phyloP scores from a whole-genome alignment of 1,284 basidiomycete species.

The Boletus hoseneyae region DNA sequence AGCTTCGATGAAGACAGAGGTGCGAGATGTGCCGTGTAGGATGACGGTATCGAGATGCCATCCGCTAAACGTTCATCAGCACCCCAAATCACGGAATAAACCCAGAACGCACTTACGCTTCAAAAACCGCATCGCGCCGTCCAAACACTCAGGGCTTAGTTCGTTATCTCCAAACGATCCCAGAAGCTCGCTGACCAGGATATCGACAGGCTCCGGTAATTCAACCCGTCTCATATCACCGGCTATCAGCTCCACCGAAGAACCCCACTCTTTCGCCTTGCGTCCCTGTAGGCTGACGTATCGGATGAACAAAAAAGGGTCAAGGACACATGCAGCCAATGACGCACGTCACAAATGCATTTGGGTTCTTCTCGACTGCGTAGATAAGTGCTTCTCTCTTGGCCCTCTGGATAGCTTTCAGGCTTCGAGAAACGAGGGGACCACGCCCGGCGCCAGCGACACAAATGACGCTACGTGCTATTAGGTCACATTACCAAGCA shows the following conservation, averaged over 20 bases:
- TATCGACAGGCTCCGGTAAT: slow-evolving; percentile 84
- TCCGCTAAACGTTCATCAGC: slow-evolving; percentile 50
- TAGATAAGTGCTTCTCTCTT: slow-evolving; percentile 69
- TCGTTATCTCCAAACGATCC: slow-evolving; percentile 99
- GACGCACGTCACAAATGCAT: slow-evolving; percentile 86
- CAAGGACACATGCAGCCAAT: slow-evolving; percentile 6
- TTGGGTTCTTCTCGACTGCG: slow-evolving; percentile 96
- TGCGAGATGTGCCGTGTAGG: slow-evolving; percentile 93
- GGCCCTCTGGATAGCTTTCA: slow-evolving; percentile 76
- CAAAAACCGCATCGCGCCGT: slow-evolving; percentile 90
- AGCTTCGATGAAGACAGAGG: slow-evolving; percentile 93
- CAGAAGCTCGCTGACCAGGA: slow-evolving; percentile 93
- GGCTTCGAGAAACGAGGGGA: slow-evolving; percentile 84
- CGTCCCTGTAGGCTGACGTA: slow-evolving; percentile 72
- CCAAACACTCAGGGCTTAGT: slow-evolving; percentile 94
- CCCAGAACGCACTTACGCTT: slow-evolving; percentile 58
- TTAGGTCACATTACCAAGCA: slow-evolving; percentile 21
- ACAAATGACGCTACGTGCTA: slow-evolving; percentile 64
- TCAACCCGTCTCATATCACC: slow-evolving; percentile 91
- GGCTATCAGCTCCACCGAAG: slow-evolving; percentile 76
- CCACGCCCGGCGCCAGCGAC: slow-evolving; percentile 96
- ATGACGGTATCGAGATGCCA: slow-evolving; percentile 94
- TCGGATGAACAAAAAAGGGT: slow-evolving; percentile 22
- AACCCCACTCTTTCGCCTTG: slow-evolving; percentile 80
- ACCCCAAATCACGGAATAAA: slow-evolving; percentile 1